phyloP scores from a whole-genome alignment of 1,284 basidiomycete species.

The Puccinia triticina region DNA sequence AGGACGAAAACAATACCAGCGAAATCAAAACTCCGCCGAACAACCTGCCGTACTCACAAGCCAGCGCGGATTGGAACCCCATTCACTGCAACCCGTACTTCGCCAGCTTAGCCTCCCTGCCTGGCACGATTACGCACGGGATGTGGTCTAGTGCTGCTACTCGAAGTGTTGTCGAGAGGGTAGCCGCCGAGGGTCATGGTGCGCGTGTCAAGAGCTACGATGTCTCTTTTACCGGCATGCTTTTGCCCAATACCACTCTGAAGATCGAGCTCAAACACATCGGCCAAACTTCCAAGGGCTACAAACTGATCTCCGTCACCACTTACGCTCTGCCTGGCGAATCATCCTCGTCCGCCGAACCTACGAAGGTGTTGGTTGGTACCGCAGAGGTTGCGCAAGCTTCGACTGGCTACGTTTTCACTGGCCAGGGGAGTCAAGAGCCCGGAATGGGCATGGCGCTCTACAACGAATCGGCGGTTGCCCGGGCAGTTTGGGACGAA shows the following conservation, averaged over 20 bases:
- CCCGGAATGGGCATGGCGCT: constrained; percentile 99
- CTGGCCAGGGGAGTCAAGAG: constrained; percentile 97
- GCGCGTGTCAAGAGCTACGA: constrained; percentile 88
- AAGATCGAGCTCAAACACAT: constrained; percentile 84
- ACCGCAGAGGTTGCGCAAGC: constrained; percentile 90
- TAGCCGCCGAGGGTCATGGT: constrained; percentile 88
- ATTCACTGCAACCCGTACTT: constrained; percentile 99
- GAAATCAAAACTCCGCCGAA: constrained; percentile 66
- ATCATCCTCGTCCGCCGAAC: constrained; percentile 51
- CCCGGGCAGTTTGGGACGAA: constrained; percentile 93
- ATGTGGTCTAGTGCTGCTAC: constrained; percentile 96
- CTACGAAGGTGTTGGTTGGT: constrained; percentile 79
- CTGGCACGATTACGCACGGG: constrained; percentile 95
- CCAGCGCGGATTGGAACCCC: constrained; percentile 96
- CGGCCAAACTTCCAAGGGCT: constrained; percentile 83
- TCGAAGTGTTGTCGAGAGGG: constrained; percentile 86
- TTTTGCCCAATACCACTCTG: constrained; percentile 88
- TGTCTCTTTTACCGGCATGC: constrained; percentile 93
- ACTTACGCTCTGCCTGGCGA: constrained; percentile 83
- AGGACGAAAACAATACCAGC: constrained; percentile 62
- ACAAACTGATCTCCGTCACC: constrained; percentile 87
- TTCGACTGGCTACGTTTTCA: constrained; percentile 94
- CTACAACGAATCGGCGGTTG: constrained; percentile 87
- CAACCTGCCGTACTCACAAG: constrained; percentile 90
- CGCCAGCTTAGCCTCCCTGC: constrained; percentile 86